Conservation (phyloP, 2,329 filamentous ascomycete genomes). For the Aaosphaeria pasadenensis region DNA sequence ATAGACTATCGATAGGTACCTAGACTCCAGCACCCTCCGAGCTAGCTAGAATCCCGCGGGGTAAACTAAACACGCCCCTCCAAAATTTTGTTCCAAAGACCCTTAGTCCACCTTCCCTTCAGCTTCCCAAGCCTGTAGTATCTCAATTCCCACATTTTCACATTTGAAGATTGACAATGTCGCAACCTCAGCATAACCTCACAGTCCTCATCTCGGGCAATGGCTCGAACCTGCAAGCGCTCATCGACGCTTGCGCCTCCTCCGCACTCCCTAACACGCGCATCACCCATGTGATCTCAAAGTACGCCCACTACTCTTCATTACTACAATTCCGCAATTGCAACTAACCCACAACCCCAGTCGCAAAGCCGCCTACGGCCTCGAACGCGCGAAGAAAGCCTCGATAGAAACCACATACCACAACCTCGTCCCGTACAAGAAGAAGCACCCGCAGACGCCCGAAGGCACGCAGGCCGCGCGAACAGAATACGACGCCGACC, state of each 20-base stretch:
- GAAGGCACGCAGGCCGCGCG: conserved; percentile 56
- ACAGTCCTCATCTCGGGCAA: conserved; percentile 61
- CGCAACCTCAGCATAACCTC: conserved; percentile 46
- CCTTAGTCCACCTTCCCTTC: no score
- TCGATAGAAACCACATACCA: conserved; percentile 74
- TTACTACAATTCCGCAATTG: not conserved
- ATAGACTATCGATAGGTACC: no score
- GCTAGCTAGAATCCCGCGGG: no score
- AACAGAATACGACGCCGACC: conserved; percentile 68
- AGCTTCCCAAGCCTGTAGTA: no score
- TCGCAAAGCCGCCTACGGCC: conserved; percentile 59
- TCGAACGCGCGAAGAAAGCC: conserved; percentile 58
- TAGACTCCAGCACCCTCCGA: no score
- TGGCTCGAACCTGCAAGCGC: conserved; percentile 76
- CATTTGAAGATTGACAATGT: conserved; percentile 8
- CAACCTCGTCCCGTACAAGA: conserved; percentile 75
- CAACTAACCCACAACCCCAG: conserved; percentile 8
- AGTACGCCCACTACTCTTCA: conserved; percentile 16
- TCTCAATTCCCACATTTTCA: no score
- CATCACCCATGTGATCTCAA: conserved; percentile 62
- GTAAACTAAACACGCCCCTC: no score
- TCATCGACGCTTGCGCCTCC: conserved; percentile 60
- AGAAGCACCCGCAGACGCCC: conserved; percentile 50
- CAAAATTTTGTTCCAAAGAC: no score
- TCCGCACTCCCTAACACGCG: conserved; percentile 49